Evolutionary conservation across 306 rosid genomes (phyloP), one percentile per base, ranked within the genome.

Genomic region (Rosa rugosa): DNA sequence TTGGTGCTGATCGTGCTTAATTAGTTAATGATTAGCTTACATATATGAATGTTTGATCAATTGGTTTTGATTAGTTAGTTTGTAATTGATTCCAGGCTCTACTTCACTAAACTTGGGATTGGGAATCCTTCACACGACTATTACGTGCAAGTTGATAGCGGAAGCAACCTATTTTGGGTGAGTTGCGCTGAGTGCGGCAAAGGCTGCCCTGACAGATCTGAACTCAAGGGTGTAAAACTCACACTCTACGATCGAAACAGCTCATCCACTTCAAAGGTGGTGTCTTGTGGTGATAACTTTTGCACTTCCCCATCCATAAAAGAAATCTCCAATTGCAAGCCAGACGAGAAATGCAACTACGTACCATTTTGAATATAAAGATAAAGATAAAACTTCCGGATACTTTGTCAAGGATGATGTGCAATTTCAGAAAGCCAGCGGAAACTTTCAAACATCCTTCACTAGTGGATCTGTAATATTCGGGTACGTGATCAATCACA

Each of bases 151-250:
- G 97, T 96, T 78, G 99, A 96, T 65, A 93, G 98, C 20, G 99
- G 99, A 75, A 96, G 99, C 84, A 98, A 93, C 83, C 59, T 83
- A 78, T 86, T 96, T 18, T 96, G 98, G 99, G 92, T 96, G 75
- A 96, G 90, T 80, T 91, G 96, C 80, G 75, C 47, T 8, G 98
- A 86, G 75, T 96, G 99, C 85, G 36, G 66, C 36, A 5, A 14
- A 20, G n/a, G 78, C 23, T 96, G 99, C 82, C 98, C 97, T 16
- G 86, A 31, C 77, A 83, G 84, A 79, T 91, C 94, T 75, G 77
- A 83, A 65, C 84, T 92, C 72, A 81, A 91, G 79, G 96, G 97
- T 40, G 98, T 93, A 88, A 85, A 96, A 25, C 79, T 96, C 79
- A 69, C 85, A 73, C 86, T 89, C 44, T 96, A 81, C 73, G 88